Evolutionary conservation across 2,329 filamentous ascomycete genomes (phyloP).

Genomic region (Ramularia endophylla): DNA sequence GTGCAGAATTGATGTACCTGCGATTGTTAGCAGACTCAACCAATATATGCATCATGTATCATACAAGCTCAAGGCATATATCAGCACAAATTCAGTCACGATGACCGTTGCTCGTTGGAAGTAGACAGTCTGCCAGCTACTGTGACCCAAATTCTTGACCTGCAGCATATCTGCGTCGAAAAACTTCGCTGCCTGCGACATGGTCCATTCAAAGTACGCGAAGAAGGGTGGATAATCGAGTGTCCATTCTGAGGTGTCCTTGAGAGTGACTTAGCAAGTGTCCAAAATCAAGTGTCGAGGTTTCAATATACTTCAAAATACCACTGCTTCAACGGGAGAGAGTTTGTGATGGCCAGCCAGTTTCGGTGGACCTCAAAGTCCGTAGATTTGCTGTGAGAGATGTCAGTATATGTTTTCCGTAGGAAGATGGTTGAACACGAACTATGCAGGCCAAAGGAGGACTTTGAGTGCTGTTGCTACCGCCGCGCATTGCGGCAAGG

Average conservation of each 20-base stretch:
- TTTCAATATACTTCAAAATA: constrained; percentile 67
- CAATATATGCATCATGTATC: constrained; percentile 11
- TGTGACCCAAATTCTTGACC: constrained; percentile 74
- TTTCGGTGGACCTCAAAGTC: constrained; percentile 99
- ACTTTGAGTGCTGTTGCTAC: constrained; percentile 86
- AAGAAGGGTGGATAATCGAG: constrained; percentile 99
- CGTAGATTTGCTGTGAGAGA: constrained; percentile 74
- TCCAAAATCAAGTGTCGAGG: constrained; percentile 13
- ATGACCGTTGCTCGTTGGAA: constrained; percentile 92
- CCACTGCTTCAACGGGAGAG: constrained; percentile 80
- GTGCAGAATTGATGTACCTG: constrained; percentile 70
- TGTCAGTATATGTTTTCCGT: constrained; percentile 1
- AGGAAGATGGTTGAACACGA: constrained; percentile 37
- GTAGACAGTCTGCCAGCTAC: constrained; percentile 88
- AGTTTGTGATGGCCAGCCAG: constrained; percentile 95
- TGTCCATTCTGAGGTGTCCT: constrained; percentile 97
- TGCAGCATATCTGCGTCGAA: constrained; percentile 76
- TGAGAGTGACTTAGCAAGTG: constrained; percentile 26
- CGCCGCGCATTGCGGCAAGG: constrained; percentile 81
- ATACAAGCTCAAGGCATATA: constrained; percentile 74
- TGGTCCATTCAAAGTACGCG: constrained; percentile 89
- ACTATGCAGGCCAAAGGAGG: constrained; percentile 92
- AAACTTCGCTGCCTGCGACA: constrained; percentile 74
- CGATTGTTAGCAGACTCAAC: constrained; percentile 3
- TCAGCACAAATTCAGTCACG: constrained; percentile 72